These are phyloP conservation scores for Penicillium desertorum DNA, from an alignment of 495 filamentous ascomycete species.

Conservation along the genomic window DNA sequence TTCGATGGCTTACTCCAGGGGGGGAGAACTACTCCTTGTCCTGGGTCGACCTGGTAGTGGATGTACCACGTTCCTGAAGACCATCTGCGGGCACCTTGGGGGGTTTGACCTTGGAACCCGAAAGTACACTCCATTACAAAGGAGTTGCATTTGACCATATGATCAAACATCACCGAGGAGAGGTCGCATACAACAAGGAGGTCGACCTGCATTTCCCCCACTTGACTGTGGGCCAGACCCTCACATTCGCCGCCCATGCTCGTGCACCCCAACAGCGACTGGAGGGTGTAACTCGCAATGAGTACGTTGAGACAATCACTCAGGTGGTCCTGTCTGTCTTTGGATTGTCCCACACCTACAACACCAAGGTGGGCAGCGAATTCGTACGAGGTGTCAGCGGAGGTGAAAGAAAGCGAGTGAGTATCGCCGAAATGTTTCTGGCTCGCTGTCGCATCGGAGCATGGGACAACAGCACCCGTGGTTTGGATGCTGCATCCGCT, in stretches of 20 bases:
- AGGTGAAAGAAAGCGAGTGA: constrained; percentile 72
- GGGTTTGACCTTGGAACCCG: constrained; percentile 36
- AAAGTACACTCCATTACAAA: constrained; percentile 46
- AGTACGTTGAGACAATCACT: constrained; percentile 43
- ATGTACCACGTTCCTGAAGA: constrained; percentile 41
- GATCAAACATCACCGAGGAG: constrained; percentile 57
- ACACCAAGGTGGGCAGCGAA: constrained; percentile 45
- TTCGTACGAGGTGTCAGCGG: constrained; percentile 71
- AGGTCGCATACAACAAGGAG: constrained; percentile 61
- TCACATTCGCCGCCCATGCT: constrained; percentile 58
- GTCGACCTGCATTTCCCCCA: constrained; percentile 64
- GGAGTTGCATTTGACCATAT: constrained; percentile 49
- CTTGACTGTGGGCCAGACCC: constrained; percentile 62
- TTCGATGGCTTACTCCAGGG: constrained; percentile 38
- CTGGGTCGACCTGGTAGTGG: constrained; percentile 46
- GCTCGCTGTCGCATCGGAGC: constrained; percentile 68
- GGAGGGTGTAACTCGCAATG: constrained; percentile 40
- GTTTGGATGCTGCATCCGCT: constrained; percentile 80
- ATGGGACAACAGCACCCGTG: constrained; percentile 85
- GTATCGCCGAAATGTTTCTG: constrained; percentile 52
- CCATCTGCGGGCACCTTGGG: constrained; percentile 38
- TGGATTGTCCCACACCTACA: constrained; percentile 55
- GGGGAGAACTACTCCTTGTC: constrained; percentile 41
- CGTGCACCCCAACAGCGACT: constrained; percentile 45
- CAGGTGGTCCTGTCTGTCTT: constrained; percentile 61